Conservation (phyloP, 805 yeast genomes). For the Starmerella apis region DNA sequence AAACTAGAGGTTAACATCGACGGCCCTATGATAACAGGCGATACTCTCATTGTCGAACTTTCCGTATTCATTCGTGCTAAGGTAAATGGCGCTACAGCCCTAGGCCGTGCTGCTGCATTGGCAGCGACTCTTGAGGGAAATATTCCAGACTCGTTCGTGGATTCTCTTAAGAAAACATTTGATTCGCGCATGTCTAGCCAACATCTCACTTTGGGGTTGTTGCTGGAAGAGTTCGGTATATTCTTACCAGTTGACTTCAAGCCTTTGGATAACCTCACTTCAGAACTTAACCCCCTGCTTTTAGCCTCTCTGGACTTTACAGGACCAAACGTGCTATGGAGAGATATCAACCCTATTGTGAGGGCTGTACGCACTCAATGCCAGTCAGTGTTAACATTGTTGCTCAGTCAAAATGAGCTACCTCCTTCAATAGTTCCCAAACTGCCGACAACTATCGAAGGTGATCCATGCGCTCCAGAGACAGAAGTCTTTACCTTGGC, state of each 20-base stretch:
- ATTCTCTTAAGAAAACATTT: conserved; percentile 32
- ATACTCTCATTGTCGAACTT: conserved; percentile 69
- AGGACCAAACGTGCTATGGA: conserved; percentile 33
- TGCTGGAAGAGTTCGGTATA: conserved; percentile 51
- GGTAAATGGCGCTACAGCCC: conserved; percentile 61
- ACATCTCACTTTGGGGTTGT: conserved; percentile 54
- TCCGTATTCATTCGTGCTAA: conserved; percentile 68
- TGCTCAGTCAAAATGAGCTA: conserved; percentile 65
- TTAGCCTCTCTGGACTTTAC: conserved; percentile 16
- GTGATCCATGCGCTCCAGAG: conserved; percentile 78
- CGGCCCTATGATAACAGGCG: conserved; percentile 86
- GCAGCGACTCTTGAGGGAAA: conserved; percentile 3
- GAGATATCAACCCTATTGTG: conserved; percentile 79
- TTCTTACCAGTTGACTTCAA: neutral
- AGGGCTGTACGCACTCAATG: conserved; percentile 81
- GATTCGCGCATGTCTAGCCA: conserved; percentile 69
- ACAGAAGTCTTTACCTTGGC: conserved; percentile 80
- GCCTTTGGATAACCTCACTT: neutral
- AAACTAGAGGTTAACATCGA: conserved; percentile 61
- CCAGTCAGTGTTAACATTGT: conserved; percentile 65
- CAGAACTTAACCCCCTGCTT: conserved; percentile 9
- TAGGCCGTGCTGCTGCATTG: conserved; percentile 42
- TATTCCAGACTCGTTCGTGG: conserved; percentile 1
- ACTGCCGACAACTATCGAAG: conserved; percentile 81
- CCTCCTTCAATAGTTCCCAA: conserved; percentile 64